Evolutionary conservation across 139 green algal genomes (phyloP).

Genomic region (Picochlorum costavermella): DNA sequence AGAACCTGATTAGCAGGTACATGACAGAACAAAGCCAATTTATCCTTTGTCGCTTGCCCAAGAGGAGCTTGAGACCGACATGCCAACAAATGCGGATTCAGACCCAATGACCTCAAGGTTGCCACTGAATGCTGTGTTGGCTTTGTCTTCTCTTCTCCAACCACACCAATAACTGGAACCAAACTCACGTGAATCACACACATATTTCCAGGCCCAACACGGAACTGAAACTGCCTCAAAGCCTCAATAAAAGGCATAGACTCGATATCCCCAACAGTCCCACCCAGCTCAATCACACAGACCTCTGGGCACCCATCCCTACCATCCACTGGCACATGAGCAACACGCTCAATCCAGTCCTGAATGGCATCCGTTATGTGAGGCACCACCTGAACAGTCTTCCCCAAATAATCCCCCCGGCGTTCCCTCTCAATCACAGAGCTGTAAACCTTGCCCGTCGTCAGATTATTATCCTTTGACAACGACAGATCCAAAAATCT

Average conservation of each 20-base stretch:
- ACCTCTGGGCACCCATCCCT: conserved; percentile 71
- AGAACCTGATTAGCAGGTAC: conserved; percentile 76
- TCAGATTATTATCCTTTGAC: conserved; percentile 94
- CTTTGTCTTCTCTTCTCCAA: conserved; percentile 99
- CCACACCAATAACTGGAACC: conserved; percentile 93
- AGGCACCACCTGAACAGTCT: conserved; percentile 98
- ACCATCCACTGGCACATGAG: conserved; percentile 82
- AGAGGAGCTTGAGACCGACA: conserved; percentile 73
- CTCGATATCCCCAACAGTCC: conserved; percentile 98
- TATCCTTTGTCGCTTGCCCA: conserved; percentile 67
- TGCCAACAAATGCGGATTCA: conserved; percentile 84
- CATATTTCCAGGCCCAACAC: conserved; percentile 57
- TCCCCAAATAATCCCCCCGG: conserved; percentile 93
- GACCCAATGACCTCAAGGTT: conserved; percentile 80
- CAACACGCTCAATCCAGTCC: conserved; percentile 98
- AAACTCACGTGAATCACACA: conserved; percentile 90
- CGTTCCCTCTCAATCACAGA: conserved; percentile 89
- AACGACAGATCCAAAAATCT: conserved; percentile 96
- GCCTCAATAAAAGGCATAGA: conserved; percentile 95
- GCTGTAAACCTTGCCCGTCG: conserved; percentile 95
- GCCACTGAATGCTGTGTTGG: conserved; percentile 95
- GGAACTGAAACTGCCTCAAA: conserved; percentile 75
- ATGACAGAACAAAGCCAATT: conserved; percentile 96
- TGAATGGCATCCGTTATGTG: conserved; percentile 96
- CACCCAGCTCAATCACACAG: conserved; percentile 97